Conservation (phyloP, 257 asterid genomes). For the Salvia rosmarinus region DNA sequence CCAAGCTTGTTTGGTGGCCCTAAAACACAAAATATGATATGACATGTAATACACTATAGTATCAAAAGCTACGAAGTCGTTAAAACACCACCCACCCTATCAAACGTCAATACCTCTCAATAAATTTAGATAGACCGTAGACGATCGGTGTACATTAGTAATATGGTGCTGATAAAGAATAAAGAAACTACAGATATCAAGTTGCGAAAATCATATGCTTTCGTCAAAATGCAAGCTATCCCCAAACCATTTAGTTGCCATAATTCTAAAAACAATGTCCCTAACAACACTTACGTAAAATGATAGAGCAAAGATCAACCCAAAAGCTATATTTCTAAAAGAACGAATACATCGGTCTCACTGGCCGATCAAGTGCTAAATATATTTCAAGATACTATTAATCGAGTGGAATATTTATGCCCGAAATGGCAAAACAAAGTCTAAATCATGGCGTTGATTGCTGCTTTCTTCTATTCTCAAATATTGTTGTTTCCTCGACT, state of each 20-base stretch:
- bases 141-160: not conserved
- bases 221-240: not conserved
- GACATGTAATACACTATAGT: conserved; percentile 1
- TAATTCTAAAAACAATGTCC: not conserved
- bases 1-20: conserved; percentile 82
- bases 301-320: not conserved
- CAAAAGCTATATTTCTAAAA: not conserved
- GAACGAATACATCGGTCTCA: not conserved
- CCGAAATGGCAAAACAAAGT: conserved; percentile 7
- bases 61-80: not conserved
- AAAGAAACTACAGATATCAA: not conserved
- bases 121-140: conserved; percentile 7
- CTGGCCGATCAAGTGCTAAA: conserved; percentile 11
- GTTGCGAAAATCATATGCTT: not conserved
- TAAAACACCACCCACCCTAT: not conserved
- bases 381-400: not conserved
- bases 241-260: not conserved
- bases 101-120: not conserved
- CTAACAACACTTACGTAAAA: not conserved
- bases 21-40: conserved; percentile 39
- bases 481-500: conserved; percentile 1
- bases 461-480: not conserved
- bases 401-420: not conserved
- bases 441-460: not conserved
- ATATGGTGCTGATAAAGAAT: not conserved